Conservation (phyloP, 805 yeast species). For the Cephaloascus albidus region DNA sequence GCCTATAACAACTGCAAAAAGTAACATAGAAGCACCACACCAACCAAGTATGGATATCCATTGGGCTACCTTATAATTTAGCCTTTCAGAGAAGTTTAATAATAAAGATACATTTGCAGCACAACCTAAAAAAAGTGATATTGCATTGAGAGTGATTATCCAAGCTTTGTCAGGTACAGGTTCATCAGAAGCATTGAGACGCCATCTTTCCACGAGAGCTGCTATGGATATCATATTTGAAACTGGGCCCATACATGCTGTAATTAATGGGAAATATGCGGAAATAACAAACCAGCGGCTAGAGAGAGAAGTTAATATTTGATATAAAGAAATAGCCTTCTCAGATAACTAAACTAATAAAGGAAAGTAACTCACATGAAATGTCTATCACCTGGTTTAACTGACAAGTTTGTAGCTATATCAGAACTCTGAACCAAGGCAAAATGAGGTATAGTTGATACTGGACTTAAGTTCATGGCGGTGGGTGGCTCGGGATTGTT, state of each 20-base stretch:
- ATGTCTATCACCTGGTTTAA: slow-evolving; percentile 25
- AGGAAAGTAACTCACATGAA: slow-evolving; percentile 13
- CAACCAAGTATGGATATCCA: slow-evolving; percentile 54
- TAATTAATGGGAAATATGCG: slow-evolving; percentile 62
- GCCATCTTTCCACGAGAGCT: slow-evolving; percentile 67
- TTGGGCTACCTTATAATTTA: slow-evolving; percentile 56
- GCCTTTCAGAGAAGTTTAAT: slow-evolving; percentile 54
- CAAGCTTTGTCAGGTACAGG: slow-evolving; percentile 25
- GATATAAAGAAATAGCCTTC: too few relatives aligned
- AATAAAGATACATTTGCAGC: slow-evolving; percentile 61
- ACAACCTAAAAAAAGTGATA: slow-evolving; percentile 58
- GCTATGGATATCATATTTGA: slow-evolving; percentile 68
- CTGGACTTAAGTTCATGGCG: too few relatives aligned
- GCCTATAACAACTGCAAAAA: slow-evolving; percentile 38
- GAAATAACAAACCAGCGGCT: slow-evolving; percentile 55
- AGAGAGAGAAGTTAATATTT: slow-evolving; percentile 3
- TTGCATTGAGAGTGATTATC: slow-evolving; percentile 47
- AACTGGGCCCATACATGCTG: slow-evolving; percentile 74
- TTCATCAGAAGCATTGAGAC: slow-evolving; percentile 17
- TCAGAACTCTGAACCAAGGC: neutral
- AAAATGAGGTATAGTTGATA: neutral
- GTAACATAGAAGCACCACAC: slow-evolving; percentile 45
- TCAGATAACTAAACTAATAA: too few relatives aligned
- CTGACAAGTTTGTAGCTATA: slow-evolving; percentile 11
- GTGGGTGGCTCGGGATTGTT: too few relatives aligned